Evolutionary conservation across 345 rosid genomes (phyloP).

Genomic region (Boechera divaricarpa): DNA sequence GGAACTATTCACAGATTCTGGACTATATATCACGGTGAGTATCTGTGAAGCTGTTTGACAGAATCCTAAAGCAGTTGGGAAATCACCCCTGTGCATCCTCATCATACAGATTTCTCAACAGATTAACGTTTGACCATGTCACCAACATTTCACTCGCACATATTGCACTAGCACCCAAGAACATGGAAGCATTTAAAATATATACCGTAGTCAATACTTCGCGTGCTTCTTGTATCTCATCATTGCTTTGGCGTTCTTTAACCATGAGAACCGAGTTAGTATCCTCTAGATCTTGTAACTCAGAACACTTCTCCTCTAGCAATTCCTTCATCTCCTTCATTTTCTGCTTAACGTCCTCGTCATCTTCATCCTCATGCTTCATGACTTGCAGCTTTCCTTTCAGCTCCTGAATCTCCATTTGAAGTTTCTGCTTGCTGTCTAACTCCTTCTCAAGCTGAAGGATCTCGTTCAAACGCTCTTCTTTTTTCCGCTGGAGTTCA

Average conservation of each 20-base stretch:
- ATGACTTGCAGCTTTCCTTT: slow-evolving; percentile 82
- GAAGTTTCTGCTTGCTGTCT: slow-evolving; percentile 75
- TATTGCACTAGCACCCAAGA: slow-evolving; percentile 7
- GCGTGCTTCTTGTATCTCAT: slow-evolving; percentile 50
- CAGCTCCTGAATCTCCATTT: slow-evolving; percentile 86
- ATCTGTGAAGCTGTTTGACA: slow-evolving; percentile 6
- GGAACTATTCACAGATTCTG: neutral
- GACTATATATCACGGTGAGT: slow-evolving; percentile 14
- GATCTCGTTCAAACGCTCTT: slow-evolving; percentile 64
- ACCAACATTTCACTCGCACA: slow-evolving; percentile 21
- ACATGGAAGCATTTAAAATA: slow-evolving; percentile 9
- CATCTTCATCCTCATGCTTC: slow-evolving; percentile 77
- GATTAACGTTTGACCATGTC: neutral
- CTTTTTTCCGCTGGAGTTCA: slow-evolving; percentile 75
- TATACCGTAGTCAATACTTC: slow-evolving; percentile 46
- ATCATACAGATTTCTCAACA: slow-evolving; percentile 16
- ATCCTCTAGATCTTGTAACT: slow-evolving; percentile 42
- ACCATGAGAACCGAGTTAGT: slow-evolving; percentile 37
- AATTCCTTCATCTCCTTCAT: slow-evolving; percentile 75
- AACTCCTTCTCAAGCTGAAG: slow-evolving; percentile 69
- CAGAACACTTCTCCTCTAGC: slow-evolving; percentile 58
- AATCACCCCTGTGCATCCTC: slow-evolving; percentile 11
- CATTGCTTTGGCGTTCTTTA: slow-evolving; percentile 52
- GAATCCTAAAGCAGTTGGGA: neutral
- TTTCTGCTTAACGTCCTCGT: slow-evolving; percentile 63